Conservation (phyloP, 176 grass and related monocot species). For the Dactylis glomerata region DNA sequence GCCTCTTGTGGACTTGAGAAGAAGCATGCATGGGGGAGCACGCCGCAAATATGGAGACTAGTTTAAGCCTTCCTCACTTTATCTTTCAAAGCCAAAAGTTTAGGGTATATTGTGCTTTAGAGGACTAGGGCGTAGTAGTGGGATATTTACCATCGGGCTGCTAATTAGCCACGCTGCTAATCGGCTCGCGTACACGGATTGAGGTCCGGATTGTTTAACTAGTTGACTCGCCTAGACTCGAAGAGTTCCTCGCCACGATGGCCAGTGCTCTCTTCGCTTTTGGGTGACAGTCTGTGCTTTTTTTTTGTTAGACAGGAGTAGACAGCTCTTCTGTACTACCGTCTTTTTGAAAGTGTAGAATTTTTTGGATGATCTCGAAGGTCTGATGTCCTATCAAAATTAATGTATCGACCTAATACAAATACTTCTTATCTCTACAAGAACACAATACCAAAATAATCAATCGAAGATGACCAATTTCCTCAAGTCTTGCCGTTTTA, state of each 20-base stretch:
- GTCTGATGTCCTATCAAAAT: neutral
- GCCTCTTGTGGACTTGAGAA: conserved; percentile 25
- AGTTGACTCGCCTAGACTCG: neutral
- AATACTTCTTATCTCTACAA: neutral
- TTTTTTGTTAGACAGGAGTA: neutral
- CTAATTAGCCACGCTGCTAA: conserved; percentile 19
- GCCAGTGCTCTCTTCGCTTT: neutral
- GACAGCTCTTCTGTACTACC: neutral
- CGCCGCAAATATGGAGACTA: conserved; percentile 60
- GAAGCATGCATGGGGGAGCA: conserved; percentile 63
- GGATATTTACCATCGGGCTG: conserved; percentile 11
- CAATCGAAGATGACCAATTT: neutral
- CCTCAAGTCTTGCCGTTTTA: neutral
- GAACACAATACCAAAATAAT: neutral
- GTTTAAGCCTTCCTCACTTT: conserved; percentile 39
- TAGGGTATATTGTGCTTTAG: conserved; percentile 27
- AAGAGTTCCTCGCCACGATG: neutral
- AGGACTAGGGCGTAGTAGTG: neutral
- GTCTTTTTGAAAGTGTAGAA: neutral
- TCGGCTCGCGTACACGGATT: conserved; percentile 2
- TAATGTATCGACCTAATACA: neutral
- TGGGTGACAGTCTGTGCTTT: neutral
- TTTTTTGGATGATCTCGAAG: neutral
- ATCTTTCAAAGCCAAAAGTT: conserved; percentile 64
- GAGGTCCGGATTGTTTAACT: neutral